Evolutionary conservation across 1,139 yeast species (phyloP), one percentile per base, ranked within the genome.

Genomic region (Spencermartinsiella ligniputridi): DNA sequence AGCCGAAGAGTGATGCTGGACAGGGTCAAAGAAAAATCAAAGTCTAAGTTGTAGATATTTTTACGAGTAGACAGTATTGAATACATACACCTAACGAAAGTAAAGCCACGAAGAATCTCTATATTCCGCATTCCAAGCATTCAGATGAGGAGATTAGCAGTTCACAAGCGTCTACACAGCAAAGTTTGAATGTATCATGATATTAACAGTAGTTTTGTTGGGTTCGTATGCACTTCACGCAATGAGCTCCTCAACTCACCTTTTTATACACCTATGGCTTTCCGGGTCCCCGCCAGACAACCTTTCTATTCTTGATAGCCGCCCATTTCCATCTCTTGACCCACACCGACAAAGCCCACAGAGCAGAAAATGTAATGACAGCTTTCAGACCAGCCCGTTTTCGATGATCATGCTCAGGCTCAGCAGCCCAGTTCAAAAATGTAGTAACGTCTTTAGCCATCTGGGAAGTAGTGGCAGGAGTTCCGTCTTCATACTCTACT

Each of bases 301-400:
- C 78, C 83, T 90, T 88, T 81, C 98, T 87, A 74, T 82, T 85
- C 81, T 90, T 90, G 71, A 92, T 77, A 63, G 90, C 84, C 65
- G 90, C 81, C 98, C 98, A 92, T 77, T 92, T 92, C 89, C 90
- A 90, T 74, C 85, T 87, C 85, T 94, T 92, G 62, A 89, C 90
- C 87, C 94, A 88, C 61, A 94, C 77, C 49, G 95, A 78, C 49
- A 89, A 58, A 62, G 89, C 80, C 76, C 83, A 88, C 63, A 94
- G 75, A 42, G 92, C 74, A 37, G 96, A 81, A 55, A 84, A 68
- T 55, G 89, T 77, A 63, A 90, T 74, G 56, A 94, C 65, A 46
- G 96, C 96, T 78, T 92, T 94, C 70, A 88, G 76, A 74, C 99
- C 98, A 72, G 86, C 77, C 74, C 84, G 87, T 83, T 92, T 92